These are phyloP conservation scores for Elaeis oleifera DNA, from an alignment of 202 grass and related monocot species.

Conservation along the genomic window DNA sequence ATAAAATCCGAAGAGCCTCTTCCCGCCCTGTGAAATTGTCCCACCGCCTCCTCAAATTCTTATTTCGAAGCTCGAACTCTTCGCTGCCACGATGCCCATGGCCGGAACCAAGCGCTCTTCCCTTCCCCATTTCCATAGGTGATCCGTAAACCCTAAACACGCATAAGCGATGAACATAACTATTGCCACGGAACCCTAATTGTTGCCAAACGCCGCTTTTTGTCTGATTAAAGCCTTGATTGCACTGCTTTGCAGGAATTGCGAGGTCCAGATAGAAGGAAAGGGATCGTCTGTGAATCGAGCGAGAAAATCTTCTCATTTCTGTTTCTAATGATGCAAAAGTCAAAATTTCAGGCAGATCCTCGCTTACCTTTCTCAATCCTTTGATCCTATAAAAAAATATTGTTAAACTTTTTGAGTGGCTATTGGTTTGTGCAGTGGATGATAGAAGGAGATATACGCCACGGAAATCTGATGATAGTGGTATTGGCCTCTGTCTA, in stretches of 20 bases:
- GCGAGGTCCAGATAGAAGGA: constrained; percentile 62
- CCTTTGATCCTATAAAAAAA: constrained; percentile 1
- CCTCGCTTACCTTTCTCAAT: neutral
- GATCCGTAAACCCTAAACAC: too few relatives aligned
- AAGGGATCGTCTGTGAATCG: constrained; percentile 24
- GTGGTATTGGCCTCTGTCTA: neutral
- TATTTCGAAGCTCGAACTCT: too few relatives aligned
- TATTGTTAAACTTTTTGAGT: neutral
- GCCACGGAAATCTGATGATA: neutral
- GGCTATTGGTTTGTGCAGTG: constrained; percentile 31
- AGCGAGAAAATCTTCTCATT: constrained; percentile 38
- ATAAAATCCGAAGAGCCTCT: too few relatives aligned
- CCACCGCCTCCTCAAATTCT: too few relatives aligned
- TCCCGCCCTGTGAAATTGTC: too few relatives aligned
- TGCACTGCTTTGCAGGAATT: constrained; percentile 35
- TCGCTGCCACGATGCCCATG: too few relatives aligned
- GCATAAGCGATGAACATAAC: too few relatives aligned
- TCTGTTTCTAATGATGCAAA: constrained; percentile 40
- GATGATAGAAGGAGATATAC: constrained; percentile 23
- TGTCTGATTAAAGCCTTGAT: too few relatives aligned
- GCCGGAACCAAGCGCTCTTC: too few relatives aligned
- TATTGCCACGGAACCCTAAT: too few relatives aligned
- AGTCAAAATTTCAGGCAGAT: constrained; percentile 42
- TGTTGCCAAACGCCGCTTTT: too few relatives aligned
- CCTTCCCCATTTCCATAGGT: too few relatives aligned